A percentile compares a stretch with the other conserved stretches of the same genome.
Evolutionary conservation across 495 filamentous ascomycete species (phyloP).

Genomic region (Trichocladium uniseriatum): DNA sequence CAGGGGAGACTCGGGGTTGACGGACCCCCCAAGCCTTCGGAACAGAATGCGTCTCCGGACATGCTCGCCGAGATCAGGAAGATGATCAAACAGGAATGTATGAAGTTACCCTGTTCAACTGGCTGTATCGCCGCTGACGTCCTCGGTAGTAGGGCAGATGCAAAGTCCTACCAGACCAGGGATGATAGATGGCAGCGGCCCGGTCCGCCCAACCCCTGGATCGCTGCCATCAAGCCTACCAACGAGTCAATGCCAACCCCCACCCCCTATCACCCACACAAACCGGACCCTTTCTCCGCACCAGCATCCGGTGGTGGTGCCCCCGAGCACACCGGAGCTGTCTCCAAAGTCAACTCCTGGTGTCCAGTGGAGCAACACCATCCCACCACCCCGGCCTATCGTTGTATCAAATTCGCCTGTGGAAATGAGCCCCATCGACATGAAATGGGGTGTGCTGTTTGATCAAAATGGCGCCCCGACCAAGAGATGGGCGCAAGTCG

Average conservation of each 20-base stretch:
- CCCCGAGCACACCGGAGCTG: background rate
- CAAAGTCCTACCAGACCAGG: conserved; percentile 2
- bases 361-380: background rate
- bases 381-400: background rate
- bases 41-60: background rate
- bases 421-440: conserved; percentile 27
- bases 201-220: background rate
- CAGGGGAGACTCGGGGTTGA: background rate
- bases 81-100: conserved; percentile 16
- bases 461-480: conserved; percentile 59
- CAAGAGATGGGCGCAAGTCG: conserved; percentile 55
- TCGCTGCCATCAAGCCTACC: background rate
- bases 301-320: background rate
- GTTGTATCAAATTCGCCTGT: conserved; percentile 1
- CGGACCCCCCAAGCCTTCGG: background rate
- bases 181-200: background rate
- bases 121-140: conserved; percentile 4
- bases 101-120: background rate
- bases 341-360: background rate
- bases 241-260: background rate
- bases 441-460: conserved; percentile 71
- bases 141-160: conserved; percentile 10
- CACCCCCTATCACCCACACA: background rate
- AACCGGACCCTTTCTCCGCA: background rate
- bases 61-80: conserved; percentile 19